Evolutionary conservation across 306 rosid genomes (phyloP), one percentile per base, ranked within the genome.

Genomic region (Casuarina equisetifolia): DNA sequence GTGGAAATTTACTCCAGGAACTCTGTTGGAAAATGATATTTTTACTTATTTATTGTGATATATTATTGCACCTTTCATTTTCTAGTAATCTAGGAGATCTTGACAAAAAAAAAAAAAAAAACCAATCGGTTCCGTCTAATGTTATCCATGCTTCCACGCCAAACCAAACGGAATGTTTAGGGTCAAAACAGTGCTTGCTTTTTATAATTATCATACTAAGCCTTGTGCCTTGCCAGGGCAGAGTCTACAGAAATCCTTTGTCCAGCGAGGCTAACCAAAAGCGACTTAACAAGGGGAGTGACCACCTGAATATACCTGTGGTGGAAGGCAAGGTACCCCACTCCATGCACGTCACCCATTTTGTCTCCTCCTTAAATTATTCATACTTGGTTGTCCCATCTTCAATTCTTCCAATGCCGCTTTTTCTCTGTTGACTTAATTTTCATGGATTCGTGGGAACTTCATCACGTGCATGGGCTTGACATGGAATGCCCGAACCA

Each of bases 401-500:
- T 43, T 36, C 53, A 42, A n/a, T 35, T 63, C 63, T 57, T 74
- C 59, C 11, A 69, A 55, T 75, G 69, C 50, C 62, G 78, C 59
- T 76, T 78, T 82, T 83, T 46, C 81, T 25, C 52, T 79, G 85
- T 88, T 87, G 96, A 84, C 90, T 85, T 25, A 25, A 25, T 25
- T 81, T 76, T 58, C 9, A 36, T 64, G 51, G 42, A 50, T 36
- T 32, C 73, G 73, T 61, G 57, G 43, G 71, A 80, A 78, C 79
- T 51, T 49, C 16, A 57, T 87, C 93, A 89, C 93, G 90, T 88
- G 93, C 91, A 88, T 89, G 92, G 92, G 86, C 4, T 87, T 87
- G 93, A 88, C 93, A 80, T 71, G 83, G 74, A 77, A 81, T 74
- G 50, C 79, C 83, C 44, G 86, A 73, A 80, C 73, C 72, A 79